Conservation (phyloP, 352 stramenopile genomes). For the Globisporangium solare region DNA sequence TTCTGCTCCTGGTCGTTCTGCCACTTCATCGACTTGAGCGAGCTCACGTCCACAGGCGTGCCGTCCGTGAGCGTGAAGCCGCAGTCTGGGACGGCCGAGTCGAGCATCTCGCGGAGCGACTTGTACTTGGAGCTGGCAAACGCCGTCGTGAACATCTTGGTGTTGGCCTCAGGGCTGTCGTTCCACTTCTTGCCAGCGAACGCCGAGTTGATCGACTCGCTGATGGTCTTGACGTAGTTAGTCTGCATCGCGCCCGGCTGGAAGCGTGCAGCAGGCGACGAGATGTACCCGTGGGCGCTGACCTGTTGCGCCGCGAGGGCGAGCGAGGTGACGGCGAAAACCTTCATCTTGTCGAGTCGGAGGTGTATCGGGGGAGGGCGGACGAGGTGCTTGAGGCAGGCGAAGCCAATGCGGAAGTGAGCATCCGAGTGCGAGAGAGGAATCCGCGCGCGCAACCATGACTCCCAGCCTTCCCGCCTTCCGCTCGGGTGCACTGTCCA, state of each 20-base stretch:
- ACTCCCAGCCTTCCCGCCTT: too few relatives aligned
- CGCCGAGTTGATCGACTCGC: constrained; percentile 7
- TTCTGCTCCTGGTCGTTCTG: constrained; percentile 37
- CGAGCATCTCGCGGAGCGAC: constrained; percentile 31
- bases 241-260: constrained; percentile 23
- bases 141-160: constrained; percentile 30
- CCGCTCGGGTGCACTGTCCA: too few relatives aligned
- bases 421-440: too few relatives aligned
- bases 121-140: constrained; percentile 38
- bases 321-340: too few relatives aligned
- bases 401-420: too few relatives aligned
- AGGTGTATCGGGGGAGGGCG: too few relatives aligned
- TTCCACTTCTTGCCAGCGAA: constrained; percentile 53
- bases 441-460: too few relatives aligned
- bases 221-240: constrained; percentile 25
- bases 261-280: constrained; percentile 37
- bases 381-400: too few relatives aligned
- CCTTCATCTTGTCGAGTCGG: too few relatives aligned
- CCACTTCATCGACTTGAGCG: constrained; percentile 33
- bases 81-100: constrained; percentile 23
- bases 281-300: constrained; percentile 47
- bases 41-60: constrained; percentile 27
- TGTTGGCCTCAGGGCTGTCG: constrained; percentile 39
- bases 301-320: too few relatives aligned
- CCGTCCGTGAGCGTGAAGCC: constrained; percentile 23